A percentile compares a stretch with the other conserved stretches of the same genome.
Evolutionary conservation across 768 basidiomycete genomes (phyloP).

Genomic region (Boletellus ananiceps): DNA sequence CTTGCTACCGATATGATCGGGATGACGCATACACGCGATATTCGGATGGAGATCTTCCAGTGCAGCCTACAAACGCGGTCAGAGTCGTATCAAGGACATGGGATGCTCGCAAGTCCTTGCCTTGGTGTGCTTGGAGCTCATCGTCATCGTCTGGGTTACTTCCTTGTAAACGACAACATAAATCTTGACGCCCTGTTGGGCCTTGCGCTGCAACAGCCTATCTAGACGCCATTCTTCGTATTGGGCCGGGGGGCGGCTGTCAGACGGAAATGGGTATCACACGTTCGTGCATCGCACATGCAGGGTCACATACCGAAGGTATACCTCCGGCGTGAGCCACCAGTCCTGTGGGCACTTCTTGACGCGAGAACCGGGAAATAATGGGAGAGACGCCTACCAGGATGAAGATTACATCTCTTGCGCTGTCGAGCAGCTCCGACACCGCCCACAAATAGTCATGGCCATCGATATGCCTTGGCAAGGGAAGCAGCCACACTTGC

Average conservation of each 20-base stretch:
- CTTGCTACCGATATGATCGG: slow-evolving; percentile 83
- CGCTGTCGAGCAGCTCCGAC: slow-evolving; percentile 82
- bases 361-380: neutral
- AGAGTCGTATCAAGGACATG: neutral
- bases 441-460: slow-evolving; percentile 97
- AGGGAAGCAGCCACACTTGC: neutral
- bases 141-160: slow-evolving; percentile 87
- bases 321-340: slow-evolving; percentile 96
- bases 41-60: slow-evolving; percentile 84
- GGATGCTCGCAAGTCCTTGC: slow-evolving; percentile 18
- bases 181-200: slow-evolving; percentile 86
- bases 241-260: slow-evolving; percentile 71
- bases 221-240: slow-evolving; percentile 90
- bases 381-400: slow-evolving; percentile 40
- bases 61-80: slow-evolving; percentile 42
- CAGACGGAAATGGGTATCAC: slow-evolving; percentile 6
- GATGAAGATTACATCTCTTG: slow-evolving; percentile 85
- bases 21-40: slow-evolving; percentile 85
- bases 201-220: slow-evolving; percentile 78
- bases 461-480: slow-evolving; percentile 78
- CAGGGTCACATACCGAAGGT: slow-evolving; percentile 53
- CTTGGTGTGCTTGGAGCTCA: slow-evolving; percentile 87
- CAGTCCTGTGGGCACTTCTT: slow-evolving; percentile 50
- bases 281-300: neutral
- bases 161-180: slow-evolving; percentile 96